Conservation (phyloP, 106 monocot species). For the Apostasia shenzhenica region DNA sequence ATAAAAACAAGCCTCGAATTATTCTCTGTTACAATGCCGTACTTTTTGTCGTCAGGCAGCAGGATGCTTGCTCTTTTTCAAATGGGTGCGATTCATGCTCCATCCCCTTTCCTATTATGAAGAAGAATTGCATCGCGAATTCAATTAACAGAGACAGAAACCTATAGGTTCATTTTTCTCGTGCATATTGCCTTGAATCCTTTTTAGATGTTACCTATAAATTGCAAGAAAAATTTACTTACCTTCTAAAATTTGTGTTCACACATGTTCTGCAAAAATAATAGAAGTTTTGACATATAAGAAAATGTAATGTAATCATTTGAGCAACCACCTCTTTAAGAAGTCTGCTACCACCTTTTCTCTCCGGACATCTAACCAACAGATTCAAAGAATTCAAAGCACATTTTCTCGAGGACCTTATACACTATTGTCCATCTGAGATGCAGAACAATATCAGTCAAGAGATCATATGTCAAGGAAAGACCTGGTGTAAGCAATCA, state of each 20-base stretch:
- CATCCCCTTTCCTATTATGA: too few species aligned
- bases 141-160: conserved; percentile 48
- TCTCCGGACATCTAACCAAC: conserved; percentile 67
- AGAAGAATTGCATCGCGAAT: conserved; percentile 49
- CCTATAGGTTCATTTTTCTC: conserved; percentile 29
- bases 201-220: conserved; percentile 59
- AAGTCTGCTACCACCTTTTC: conserved; percentile 69
- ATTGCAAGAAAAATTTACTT: too few species aligned
- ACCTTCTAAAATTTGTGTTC: too few species aligned
- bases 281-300: too few species aligned
- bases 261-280: too few species aligned
- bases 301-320: background rate
- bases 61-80: conserved; percentile 46
- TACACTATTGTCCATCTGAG: conserved; percentile 67
- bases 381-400: conserved; percentile 52
- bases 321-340: conserved; percentile 40
- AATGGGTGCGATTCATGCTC: too few species aligned
- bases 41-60: conserved; percentile 56
- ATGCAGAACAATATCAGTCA: conserved; percentile 64
- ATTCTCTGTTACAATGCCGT: conserved; percentile 45
- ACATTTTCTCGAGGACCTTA: conserved; percentile 58
- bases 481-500: conserved; percentile 61
- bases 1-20: conserved; percentile 37
- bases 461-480: conserved; percentile 57
- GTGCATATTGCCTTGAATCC: conserved; percentile 53